Conservation (phyloP, 805 yeast genomes). For the Millerozyma acaciae region DNA sequence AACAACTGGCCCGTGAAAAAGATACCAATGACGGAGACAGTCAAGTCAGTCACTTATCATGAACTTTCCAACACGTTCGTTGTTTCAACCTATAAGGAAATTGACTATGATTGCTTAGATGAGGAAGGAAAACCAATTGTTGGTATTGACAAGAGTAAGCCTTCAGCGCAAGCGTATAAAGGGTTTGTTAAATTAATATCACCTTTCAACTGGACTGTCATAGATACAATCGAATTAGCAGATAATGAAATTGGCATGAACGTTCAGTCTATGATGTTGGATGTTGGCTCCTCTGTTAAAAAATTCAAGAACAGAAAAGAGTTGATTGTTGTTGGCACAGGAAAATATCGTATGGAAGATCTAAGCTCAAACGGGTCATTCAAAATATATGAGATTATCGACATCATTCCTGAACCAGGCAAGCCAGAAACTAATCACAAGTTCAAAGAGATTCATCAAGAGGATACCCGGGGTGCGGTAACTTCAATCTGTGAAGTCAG, state of each 20-base stretch:
- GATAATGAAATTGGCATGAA: constrained; percentile 64
- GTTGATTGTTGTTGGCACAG: constrained; percentile 74
- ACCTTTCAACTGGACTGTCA: constrained; percentile 71
- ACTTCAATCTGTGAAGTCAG: constrained; percentile 72
- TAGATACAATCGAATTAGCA: constrained; percentile 63
- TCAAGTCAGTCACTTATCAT: constrained; percentile 68
- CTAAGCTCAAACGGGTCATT: constrained; percentile 74
- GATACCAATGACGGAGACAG: constrained; percentile 52
- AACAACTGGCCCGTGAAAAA: constrained; percentile 57
- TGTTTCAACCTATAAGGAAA: constrained; percentile 54
- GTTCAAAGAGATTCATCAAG: constrained; percentile 67
- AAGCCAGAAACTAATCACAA: constrained; percentile 79
- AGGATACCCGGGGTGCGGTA: constrained; percentile 79
- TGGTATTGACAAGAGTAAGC: constrained; percentile 50
- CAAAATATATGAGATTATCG: constrained; percentile 68
- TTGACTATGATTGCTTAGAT: constrained; percentile 62
- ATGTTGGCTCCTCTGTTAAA: constrained; percentile 40
- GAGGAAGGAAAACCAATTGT: constrained; percentile 67
- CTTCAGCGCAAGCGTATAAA: constrained; percentile 53
- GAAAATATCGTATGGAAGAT: constrained; percentile 74
- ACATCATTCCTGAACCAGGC: constrained; percentile 85
- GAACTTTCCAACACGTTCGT: constrained; percentile 59
- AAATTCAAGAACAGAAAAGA: constrained; percentile 53
- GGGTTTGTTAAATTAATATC: constrained; percentile 65
- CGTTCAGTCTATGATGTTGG: constrained; percentile 51